These are phyloP conservation scores for Debaryomyces psychrophilus DNA, from an alignment of 1,139 yeast genomes.

Conservation along the genomic window DNA sequence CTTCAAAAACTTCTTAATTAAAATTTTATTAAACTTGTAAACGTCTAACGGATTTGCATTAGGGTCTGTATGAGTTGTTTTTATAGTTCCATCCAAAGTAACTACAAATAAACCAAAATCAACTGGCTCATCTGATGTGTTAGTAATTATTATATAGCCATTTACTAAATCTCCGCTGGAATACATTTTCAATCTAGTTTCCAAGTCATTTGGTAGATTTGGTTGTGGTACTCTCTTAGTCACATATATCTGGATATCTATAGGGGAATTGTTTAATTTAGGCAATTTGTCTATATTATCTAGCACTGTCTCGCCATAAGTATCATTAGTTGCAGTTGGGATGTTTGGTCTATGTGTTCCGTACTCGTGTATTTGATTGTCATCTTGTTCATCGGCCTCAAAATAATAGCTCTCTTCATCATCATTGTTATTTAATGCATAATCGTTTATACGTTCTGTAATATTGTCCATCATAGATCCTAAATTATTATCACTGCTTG, in stretches of 20 bases:
- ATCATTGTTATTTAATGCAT: constrained; percentile 18
- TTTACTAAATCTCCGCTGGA: constrained; percentile 44
- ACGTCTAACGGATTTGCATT: constrained; percentile 19
- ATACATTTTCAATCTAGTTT: constrained; percentile 49
- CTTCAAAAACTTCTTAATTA: constrained; percentile 48
- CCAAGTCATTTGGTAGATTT: constrained; percentile 36
- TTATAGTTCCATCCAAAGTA: constrained; percentile 50
- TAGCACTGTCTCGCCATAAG: constrained; percentile 46
- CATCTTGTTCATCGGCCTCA: constrained; percentile 25
- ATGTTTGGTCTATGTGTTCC: not conserved
- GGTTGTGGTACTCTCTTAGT: constrained; percentile 48
- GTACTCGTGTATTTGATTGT: constrained; percentile 12
- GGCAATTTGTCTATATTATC: constrained; percentile 49
- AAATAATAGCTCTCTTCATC: constrained; percentile 27
- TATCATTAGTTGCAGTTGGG: constrained; percentile 27
- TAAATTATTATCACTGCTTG: constrained; percentile 9
- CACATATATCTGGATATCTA: constrained; percentile 47
- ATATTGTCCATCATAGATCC: constrained; percentile 21
- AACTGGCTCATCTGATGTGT: constrained; percentile 41
- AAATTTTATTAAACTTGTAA: constrained; percentile 32
- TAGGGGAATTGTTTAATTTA: constrained; percentile 38
- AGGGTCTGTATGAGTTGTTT: constrained; percentile 33
- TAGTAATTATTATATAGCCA: constrained; percentile 44
- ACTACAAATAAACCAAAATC: constrained; percentile 51
- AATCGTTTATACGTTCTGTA: constrained; percentile 21